Base-by-base conservation (phyloP, 192 early-diverging fungal genomes). In the Cetraspora pellucida region DNA sequence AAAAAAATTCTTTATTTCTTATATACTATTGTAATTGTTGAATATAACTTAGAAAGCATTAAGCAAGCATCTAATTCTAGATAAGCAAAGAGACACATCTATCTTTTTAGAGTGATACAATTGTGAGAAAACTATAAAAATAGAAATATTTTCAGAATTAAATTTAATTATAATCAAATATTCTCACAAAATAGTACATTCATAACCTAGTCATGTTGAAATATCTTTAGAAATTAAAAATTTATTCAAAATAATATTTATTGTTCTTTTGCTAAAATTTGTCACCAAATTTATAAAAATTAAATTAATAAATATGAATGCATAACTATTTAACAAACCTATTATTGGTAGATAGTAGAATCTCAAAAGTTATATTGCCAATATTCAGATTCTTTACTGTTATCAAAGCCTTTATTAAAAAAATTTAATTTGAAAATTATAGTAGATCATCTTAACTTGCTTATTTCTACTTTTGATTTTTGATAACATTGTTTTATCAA, bases 241-340 rank as follows among this genome's bases (percentile, higher is more conserved):
- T 59, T 59, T 10, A 59, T 59, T 0, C 0, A 59, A 59, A n/a
- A 23, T 59, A n/a, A 6, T 59, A n/a, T n/a, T n/a, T n/a, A n/a
- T n/a, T 10, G 57, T 25, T 28, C 27, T 21, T 23, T n/a, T n/a
- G n/a, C n/a, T n/a, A 21, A 65, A 28, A 31, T 65, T 2, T 31
- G 11, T 6, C 43, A n/a, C 1, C 37, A 66, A 30, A 16, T 66
- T 66, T 7, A 8, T 4, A 14, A 66, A 66, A 30, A 30, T 44
- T 7, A 66, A n/a, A 31, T 66, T 66, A 66, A 45, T 19, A 3
- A 30, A 66, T 45, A 66, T 66, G 28, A 66, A 30, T 37, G 0
- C 11, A 31, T 66, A 37, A 66, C 43, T 37, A n/a, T 66, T 66
- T 11, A 66, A n/a, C 63, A 65, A 43, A 65, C 30, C 10, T 66